Percentiles rank a stretch among this genome's conserved stretches.
phyloP scores from a whole-genome alignment of 176 grass and related monocot genomes.

The Oryza longistaminata region DNA sequence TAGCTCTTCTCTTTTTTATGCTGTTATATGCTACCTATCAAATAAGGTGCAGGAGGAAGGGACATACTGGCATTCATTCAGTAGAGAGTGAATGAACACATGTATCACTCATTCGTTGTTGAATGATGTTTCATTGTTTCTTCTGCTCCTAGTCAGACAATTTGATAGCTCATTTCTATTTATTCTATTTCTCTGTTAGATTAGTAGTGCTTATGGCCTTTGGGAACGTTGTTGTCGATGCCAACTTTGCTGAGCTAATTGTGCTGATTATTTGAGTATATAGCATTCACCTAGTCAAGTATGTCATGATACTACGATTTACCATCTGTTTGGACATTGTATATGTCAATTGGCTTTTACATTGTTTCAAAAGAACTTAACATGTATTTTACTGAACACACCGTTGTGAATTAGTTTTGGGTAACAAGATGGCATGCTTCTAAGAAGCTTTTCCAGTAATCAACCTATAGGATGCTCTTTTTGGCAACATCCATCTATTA shows the following conservation, averaged over 20 bases:
- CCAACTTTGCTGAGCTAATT: not conserved
- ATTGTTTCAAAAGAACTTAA: not conserved
- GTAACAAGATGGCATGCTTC: not conserved
- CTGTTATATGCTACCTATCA: not conserved
- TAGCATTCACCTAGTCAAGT: slow-evolving; percentile 12
- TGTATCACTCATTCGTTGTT: not conserved
- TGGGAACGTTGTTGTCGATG: not conserved
- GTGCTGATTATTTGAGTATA: not conserved
- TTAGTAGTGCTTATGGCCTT: not conserved
- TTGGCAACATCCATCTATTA: not conserved
- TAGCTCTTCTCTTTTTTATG: not conserved
- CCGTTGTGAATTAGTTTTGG: not conserved
- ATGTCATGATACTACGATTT: not conserved
- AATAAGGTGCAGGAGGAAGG: not conserved
- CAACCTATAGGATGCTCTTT: not conserved
- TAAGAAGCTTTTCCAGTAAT: not conserved
- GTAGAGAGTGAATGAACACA: slow-evolving; percentile 1
- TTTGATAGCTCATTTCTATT: slow-evolving; percentile 13
- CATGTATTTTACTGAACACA: not conserved
- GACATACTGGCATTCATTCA: not conserved
- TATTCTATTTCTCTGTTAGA: not conserved
- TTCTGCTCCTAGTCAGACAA: not conserved
- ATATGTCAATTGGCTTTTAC: not conserved
- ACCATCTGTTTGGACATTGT: not conserved
- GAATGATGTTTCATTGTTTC: slow-evolving; percentile 14